Evolutionary conservation across 805 yeast genomes (phyloP).

Genomic region (Jamesozyma spencerorum): DNA sequence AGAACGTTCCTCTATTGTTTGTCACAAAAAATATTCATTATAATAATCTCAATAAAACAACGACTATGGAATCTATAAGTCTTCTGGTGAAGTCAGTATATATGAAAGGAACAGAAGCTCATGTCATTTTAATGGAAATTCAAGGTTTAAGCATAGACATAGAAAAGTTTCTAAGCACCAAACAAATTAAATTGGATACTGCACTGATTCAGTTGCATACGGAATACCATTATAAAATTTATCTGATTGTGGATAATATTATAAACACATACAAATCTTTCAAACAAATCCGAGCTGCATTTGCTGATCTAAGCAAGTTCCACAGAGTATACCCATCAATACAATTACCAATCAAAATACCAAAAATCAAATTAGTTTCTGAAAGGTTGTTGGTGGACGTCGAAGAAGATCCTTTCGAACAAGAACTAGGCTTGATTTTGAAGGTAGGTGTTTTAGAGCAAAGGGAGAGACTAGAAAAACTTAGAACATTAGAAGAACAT

Average conservation of each 20-base stretch:
- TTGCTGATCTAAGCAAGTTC: slow-evolving; percentile 28
- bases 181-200: slow-evolving; percentile 9
- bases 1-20: slow-evolving; percentile 19
- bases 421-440: slow-evolving; percentile 46
- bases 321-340: slow-evolving; percentile 19
- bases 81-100: slow-evolving; percentile 25
- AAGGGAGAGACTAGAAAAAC: slow-evolving; percentile 37
- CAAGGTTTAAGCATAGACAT: slow-evolving; percentile 11
- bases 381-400: slow-evolving; percentile 38
- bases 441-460: slow-evolving; percentile 55
- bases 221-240: slow-evolving; percentile 33
- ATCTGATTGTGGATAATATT: slow-evolving; percentile 43
- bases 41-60: not conserved
- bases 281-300: slow-evolving; percentile 37
- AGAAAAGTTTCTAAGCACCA: not conserved
- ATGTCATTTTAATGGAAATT: slow-evolving; percentile 16
- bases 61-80: slow-evolving; percentile 9
- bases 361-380: slow-evolving; percentile 36
- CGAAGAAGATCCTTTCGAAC: slow-evolving; percentile 61
- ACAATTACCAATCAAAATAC: slow-evolving; percentile 29
- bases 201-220: slow-evolving; percentile 22
- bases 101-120: slow-evolving; percentile 13
- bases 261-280: slow-evolving; percentile 41
- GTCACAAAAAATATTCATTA: slow-evolving; percentile 8
- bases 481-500: slow-evolving; percentile 17